phyloP scores from a whole-genome alignment of 176 grass and related monocot species.

The Juncus effusus region DNA sequence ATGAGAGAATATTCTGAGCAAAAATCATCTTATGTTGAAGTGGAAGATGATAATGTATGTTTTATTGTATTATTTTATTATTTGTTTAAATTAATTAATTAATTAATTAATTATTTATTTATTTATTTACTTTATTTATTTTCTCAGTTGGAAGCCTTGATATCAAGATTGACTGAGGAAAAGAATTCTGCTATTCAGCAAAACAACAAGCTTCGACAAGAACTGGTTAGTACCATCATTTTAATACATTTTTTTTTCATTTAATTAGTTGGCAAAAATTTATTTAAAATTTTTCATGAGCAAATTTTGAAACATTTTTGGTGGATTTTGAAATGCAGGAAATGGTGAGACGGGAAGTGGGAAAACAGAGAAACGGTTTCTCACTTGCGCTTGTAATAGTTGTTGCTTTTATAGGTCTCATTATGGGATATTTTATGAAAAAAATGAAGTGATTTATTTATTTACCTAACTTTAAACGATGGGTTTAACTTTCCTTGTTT shows the following conservation, averaged over 20 bases:
- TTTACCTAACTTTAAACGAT: constrained; percentile 14
- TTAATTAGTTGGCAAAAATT: too few species aligned
- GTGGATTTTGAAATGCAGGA: constrained; percentile 41
- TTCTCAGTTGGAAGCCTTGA: constrained; percentile 40
- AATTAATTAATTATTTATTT: constrained; percentile 17
- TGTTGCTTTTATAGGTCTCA: constrained; percentile 66
- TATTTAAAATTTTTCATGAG: too few species aligned
- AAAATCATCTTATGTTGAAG: constrained; percentile 8
- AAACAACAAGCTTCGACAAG: constrained; percentile 65
- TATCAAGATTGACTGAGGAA: constrained; percentile 65
- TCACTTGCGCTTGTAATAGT: constrained; percentile 47
- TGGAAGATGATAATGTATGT: constrained; percentile 2
- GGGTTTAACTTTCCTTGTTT: constrained; percentile 2
- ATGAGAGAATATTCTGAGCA: constrained; percentile 46
- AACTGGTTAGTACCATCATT: constrained; percentile 50
- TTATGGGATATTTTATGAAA: constrained; percentile 58
- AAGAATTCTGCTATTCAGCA: constrained; percentile 54
- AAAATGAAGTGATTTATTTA: constrained; percentile 37
- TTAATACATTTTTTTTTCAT: constrained; percentile 14
- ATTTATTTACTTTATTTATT: constrained; percentile 28
- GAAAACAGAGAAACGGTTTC: constrained; percentile 57
- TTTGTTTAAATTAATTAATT: too few species aligned
- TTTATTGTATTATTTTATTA: too few species aligned
- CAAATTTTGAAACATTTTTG: background rate
- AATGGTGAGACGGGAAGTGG: constrained; percentile 57